These are phyloP conservation scores for Cinchona pubescens DNA, from an alignment of 257 asterid species.

Conservation along the genomic window DNA sequence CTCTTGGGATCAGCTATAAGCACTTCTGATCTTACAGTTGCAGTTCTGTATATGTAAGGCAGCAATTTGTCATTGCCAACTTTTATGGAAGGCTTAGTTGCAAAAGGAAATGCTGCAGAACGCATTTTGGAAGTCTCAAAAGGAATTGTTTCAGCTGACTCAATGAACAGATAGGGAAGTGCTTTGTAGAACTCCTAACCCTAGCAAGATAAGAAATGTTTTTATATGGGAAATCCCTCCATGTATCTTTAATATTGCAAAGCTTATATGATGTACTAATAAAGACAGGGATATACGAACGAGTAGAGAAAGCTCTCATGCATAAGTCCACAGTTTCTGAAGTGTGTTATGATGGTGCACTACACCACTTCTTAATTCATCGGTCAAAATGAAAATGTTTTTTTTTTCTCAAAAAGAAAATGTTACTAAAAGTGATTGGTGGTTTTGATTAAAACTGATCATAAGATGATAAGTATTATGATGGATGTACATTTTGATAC, in stretches of 20 bases:
- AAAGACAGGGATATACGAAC: neutral
- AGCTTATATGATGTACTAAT: neutral
- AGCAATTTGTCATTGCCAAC: constrained; percentile 16
- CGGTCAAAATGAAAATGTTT: too few species aligned
- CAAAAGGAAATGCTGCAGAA: constrained; percentile 33
- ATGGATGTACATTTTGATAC: neutral
- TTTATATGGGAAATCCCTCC: neutral
- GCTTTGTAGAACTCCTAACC: constrained; percentile 1
- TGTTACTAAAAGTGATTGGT: neutral
- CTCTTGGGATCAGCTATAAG: constrained; percentile 46
- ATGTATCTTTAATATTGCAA: neutral
- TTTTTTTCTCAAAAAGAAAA: too few species aligned
- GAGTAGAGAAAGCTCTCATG: neutral
- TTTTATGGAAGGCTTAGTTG: constrained; percentile 26
- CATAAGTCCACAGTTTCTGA: neutral
- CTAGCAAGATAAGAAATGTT: neutral
- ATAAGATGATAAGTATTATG: neutral
- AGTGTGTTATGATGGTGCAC: neutral
- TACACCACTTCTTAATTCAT: neutral
- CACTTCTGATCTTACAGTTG: constrained; percentile 32
- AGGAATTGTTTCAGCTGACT: neutral
- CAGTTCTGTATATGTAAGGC: constrained; percentile 12
- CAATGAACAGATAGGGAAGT: neutral
- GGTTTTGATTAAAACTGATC: neutral
- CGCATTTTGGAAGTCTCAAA: constrained; percentile 30